Base-by-base conservation (phyloP, 768 basidiomycete genomes). In the Leccinellum luteum region DNA sequence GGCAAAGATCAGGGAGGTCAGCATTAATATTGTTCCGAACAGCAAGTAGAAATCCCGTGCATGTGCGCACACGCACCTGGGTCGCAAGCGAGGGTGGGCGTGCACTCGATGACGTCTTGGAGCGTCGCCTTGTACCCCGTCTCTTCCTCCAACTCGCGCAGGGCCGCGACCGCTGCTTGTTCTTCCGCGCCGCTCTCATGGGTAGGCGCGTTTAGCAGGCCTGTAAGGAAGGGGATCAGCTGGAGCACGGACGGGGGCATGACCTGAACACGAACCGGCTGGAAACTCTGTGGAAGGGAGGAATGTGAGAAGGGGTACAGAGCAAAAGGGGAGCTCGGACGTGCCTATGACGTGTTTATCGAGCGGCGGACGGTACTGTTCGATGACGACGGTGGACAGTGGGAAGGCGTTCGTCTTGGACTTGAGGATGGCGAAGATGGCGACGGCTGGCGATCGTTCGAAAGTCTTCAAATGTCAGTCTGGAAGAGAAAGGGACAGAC, bases 81-180 rank as follows among this genome's bases (percentile, higher is more conserved):
- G 68, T 93, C 90, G 58, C 71, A 75, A 34, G 88, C 87, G 25
- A 87, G 67, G 23, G 85, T 63, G 3, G 86, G 84, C 7, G 85
- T 84, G 2, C 80, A 75, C 59, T 92, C 82, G 31, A 89, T 65
- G 30, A 94, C 78, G 51, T 78, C 70, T 10, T 74, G 56, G 48
- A 66, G 62, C 51, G 81, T 76, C 3, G 87, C 89, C 52, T 80
- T 84, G 73, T 84, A 96, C 5, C 95, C 95, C 3, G 95, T 97
- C 72, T 98, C 96, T 74, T 98, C 96, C 65, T 86, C 80, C 14
- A 98, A 81, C 70, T 98, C 96, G 21, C 96, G 84, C 35, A 94
- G 79, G 1, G 94, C 95, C 1, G 93, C 83, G 17, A 81, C 74
- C 71, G 89, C 90, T 0, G 92, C 79, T 1, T 87, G 84, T 76